Evolutionary conservation across 1,284 basidiomycete species (phyloP).

Genomic region (Irpex sp.): DNA sequence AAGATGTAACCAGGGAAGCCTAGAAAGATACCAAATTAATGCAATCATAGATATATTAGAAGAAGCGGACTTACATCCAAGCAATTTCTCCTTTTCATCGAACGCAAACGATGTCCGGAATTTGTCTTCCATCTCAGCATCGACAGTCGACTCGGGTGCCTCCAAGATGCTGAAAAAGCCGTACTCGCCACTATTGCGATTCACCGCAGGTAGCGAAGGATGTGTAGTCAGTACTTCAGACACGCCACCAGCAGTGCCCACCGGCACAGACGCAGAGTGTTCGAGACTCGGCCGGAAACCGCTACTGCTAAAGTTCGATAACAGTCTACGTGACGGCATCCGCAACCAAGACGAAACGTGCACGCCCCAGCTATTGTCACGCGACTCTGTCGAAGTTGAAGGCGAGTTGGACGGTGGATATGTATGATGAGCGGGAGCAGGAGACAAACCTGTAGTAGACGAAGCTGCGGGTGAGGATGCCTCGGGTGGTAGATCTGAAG

Average conservation of each 20-base stretch:
- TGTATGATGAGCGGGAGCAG: slow-evolving; percentile 46
- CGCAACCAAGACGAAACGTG: slow-evolving; percentile 73
- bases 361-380: slow-evolving; percentile 39
- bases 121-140: slow-evolving; percentile 67
- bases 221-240: slow-evolving; percentile 58
- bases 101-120: slow-evolving; percentile 81
- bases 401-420: slow-evolving; percentile 69
- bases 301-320: slow-evolving; percentile 18
- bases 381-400: slow-evolving; percentile 39
- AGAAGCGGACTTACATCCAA: slow-evolving; percentile 69
- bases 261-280: slow-evolving; percentile 18
- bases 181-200: slow-evolving; percentile 48
- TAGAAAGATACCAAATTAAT: slow-evolving; percentile 27
- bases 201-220: slow-evolving; percentile 28
- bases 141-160: slow-evolving; percentile 56
- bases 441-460: slow-evolving; percentile 20
- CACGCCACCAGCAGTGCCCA: slow-evolving; percentile 27
- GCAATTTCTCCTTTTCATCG: slow-evolving; percentile 79
- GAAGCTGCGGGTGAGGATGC: slow-evolving; percentile 15
- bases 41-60: background rate
- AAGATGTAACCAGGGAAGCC: slow-evolving; percentile 88
- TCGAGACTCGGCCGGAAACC: slow-evolving; percentile 14
- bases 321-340: slow-evolving; percentile 47
- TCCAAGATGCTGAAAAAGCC: slow-evolving; percentile 73
- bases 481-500: slow-evolving; percentile 14